These are phyloP conservation scores for Marasmius oreades DNA, from an alignment of 1,284 basidiomycete genomes.

Conservation along the genomic window DNA sequence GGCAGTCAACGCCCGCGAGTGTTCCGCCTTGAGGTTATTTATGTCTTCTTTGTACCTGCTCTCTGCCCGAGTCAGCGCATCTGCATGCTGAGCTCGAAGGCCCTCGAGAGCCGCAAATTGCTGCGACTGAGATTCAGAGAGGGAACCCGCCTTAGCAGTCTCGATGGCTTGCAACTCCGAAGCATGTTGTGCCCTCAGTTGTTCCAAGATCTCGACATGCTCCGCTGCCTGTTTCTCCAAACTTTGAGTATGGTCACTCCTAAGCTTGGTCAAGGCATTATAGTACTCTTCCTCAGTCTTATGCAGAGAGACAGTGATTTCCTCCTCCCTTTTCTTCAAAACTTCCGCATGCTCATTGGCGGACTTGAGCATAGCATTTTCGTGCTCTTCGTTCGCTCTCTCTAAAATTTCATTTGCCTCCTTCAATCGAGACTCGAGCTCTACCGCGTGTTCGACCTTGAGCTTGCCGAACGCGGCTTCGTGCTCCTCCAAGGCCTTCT, in stretches of 20 bases:
- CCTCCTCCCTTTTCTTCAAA: slow-evolving; percentile 59
- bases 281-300: slow-evolving; percentile 79
- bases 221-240: slow-evolving; percentile 60
- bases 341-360: slow-evolving; percentile 50
- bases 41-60: slow-evolving; percentile 57
- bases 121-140: slow-evolving; percentile 71
- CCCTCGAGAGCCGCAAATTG: slow-evolving; percentile 54
- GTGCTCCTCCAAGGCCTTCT: slow-evolving; percentile 49
- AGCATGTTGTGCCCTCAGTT: slow-evolving; percentile 69
- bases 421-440: slow-evolving; percentile 42
- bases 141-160: slow-evolving; percentile 66
- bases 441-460: slow-evolving; percentile 42
- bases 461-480: slow-evolving; percentile 49
- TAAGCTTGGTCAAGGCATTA: slow-evolving; percentile 68
- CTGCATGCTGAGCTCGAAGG: slow-evolving; percentile 64
- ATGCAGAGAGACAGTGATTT: slow-evolving; percentile 49
- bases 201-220: slow-evolving; percentile 53
- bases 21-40: slow-evolving; percentile 60
- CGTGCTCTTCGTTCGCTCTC: slow-evolving; percentile 48
- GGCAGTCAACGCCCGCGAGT: slow-evolving; percentile 44
- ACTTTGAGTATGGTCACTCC: slow-evolving; percentile 60
- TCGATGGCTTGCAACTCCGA: slow-evolving; percentile 66
- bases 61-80: slow-evolving; percentile 65
- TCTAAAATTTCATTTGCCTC: slow-evolving; percentile 47
- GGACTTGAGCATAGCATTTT: slow-evolving; percentile 44